Percentiles rank a stretch among this genome's conserved stretches.
Conservation (phyloP, 352 stramenopile species). For the Halophytophthora polymorphica region DNA sequence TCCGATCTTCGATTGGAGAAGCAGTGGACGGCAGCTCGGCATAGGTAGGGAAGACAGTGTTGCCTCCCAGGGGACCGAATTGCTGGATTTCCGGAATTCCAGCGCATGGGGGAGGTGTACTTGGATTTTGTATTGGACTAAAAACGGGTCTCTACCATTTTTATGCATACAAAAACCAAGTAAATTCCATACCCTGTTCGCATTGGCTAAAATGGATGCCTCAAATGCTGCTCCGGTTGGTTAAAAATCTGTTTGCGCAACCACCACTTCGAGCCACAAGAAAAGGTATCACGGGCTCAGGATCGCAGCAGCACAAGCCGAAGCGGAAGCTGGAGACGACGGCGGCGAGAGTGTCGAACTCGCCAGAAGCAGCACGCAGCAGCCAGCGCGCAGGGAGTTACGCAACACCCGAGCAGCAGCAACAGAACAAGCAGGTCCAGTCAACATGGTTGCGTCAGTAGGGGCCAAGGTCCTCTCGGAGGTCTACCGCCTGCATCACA, state of each 20-base stretch:
- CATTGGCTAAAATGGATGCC: constrained; percentile 1
- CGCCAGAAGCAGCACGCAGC: constrained; percentile 10
- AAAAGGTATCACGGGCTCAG: constrained; percentile 2
- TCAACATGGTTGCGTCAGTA: constrained; percentile 31
- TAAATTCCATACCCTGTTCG: too few relatives aligned
- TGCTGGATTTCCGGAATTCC: too few relatives aligned
- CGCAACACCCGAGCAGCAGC: constrained; percentile 4
- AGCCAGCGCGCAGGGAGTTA: not conserved
- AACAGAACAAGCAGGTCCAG: not conserved
- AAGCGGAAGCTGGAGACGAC: too few relatives aligned
- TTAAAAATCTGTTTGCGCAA: constrained; percentile 42
- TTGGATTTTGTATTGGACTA: too few relatives aligned
- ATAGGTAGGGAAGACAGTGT: too few relatives aligned
- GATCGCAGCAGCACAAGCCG: not conserved
- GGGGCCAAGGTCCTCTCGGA: constrained; percentile 68
- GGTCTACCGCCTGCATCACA: constrained; percentile 82
- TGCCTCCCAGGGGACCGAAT: too few relatives aligned
- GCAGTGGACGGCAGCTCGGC: not conserved
- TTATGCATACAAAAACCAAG: not conserved
- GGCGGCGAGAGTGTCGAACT: not conserved
- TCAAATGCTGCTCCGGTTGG: constrained; percentile 11
- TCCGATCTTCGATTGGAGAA: not conserved
- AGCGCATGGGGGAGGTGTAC: too few relatives aligned
- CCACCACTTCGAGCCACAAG: constrained; percentile 6
- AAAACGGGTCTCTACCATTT: too few relatives aligned